Evolutionary conservation across 495 filamentous ascomycete genomes (phyloP).

Genomic region (Penicillium arizonense): DNA sequence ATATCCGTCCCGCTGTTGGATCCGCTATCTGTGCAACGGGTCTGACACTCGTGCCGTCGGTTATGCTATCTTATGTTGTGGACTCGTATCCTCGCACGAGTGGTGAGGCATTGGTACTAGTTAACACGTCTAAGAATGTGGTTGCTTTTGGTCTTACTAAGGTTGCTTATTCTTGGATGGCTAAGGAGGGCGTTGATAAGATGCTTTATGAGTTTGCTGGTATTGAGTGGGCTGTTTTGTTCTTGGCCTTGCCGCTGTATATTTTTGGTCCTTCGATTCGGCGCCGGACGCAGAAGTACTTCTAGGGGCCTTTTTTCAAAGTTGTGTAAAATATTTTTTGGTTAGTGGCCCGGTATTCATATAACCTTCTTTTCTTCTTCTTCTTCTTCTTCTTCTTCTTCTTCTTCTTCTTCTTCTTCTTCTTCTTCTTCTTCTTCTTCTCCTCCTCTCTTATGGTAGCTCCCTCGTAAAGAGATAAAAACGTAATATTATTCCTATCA

Average conservation of each 20-base stretch:
- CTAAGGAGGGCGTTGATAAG: conserved; percentile 28
- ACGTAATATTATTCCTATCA: too few species aligned
- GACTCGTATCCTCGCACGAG: conserved; percentile 27
- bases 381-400: too few species aligned
- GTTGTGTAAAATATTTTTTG: too few species aligned
- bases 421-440: too few species aligned
- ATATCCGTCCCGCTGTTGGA: conserved; percentile 24
- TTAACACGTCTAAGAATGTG: conserved; percentile 42
- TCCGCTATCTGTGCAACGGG: conserved; percentile 24
- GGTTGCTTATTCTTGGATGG: conserved; percentile 28
- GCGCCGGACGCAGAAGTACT: conserved; percentile 17
- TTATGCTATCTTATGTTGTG: conserved; percentile 34
- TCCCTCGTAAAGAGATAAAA: too few species aligned
- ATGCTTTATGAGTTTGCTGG: conserved; percentile 41
- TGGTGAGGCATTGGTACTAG: conserved; percentile 30
- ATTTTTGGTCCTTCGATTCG: conserved; percentile 31
- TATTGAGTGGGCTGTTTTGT: conserved; percentile 35
- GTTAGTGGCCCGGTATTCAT: too few species aligned
- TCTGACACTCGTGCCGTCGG: conserved; percentile 28
- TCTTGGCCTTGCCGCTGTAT: conserved; percentile 32
- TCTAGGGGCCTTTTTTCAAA: neutral
- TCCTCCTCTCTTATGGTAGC: too few species aligned
- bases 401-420: too few species aligned
- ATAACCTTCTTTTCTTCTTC: too few species aligned
- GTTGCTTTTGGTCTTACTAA: conserved; percentile 37